Percentiles rank a stretch among this genome's conserved stretches.
Evolutionary conservation across 2,329 filamentous ascomycete species (phyloP).

Genomic region (Graphilbum fragrans): DNA sequence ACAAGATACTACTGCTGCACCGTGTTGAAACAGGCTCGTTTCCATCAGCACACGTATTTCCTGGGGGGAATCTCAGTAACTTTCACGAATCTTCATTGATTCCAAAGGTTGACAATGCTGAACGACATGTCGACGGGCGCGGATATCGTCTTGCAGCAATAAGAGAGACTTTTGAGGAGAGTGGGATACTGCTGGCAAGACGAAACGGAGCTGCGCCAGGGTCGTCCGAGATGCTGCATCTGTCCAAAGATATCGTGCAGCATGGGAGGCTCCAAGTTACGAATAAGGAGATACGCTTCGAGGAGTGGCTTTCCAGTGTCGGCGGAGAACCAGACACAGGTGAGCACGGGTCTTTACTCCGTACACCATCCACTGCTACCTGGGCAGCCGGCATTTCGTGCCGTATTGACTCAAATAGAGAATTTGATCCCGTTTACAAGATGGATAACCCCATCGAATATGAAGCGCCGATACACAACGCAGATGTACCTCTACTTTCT

Average conservation of each 20-base stretch:
- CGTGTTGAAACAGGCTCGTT: conserved; percentile 76
- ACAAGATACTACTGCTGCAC: conserved; percentile 80
- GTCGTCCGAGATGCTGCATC: conserved; percentile 37
- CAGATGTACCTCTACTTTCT: conserved; percentile 96
- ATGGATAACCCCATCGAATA: conserved; percentile 72
- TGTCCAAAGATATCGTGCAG: conserved; percentile 49
- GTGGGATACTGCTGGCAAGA: conserved; percentile 63
- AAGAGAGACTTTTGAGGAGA: conserved; percentile 90
- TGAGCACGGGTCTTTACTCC: conserved; percentile 18
- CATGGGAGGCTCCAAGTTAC: conserved; percentile 59
- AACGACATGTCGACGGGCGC: conserved; percentile 56
- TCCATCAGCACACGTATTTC: conserved; percentile 88
- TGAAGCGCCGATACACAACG: conserved; percentile 73
- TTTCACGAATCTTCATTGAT: conserved; percentile 57
- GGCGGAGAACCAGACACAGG: conserved; percentile 55
- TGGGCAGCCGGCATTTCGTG: not conserved
- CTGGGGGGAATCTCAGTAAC: conserved; percentile 71
- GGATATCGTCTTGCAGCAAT: conserved; percentile 76
- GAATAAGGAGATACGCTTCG: conserved; percentile 50
- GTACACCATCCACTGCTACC: not conserved
- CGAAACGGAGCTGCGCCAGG: conserved; percentile 23
- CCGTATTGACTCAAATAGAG: conserved; percentile 24
- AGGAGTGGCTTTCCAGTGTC: conserved; percentile 45
- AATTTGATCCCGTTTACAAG: conserved; percentile 71
- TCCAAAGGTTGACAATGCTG: conserved; percentile 30